Base-by-base conservation (phyloP, 495 filamentous ascomycete species). In the Tuber indicum region DNA sequence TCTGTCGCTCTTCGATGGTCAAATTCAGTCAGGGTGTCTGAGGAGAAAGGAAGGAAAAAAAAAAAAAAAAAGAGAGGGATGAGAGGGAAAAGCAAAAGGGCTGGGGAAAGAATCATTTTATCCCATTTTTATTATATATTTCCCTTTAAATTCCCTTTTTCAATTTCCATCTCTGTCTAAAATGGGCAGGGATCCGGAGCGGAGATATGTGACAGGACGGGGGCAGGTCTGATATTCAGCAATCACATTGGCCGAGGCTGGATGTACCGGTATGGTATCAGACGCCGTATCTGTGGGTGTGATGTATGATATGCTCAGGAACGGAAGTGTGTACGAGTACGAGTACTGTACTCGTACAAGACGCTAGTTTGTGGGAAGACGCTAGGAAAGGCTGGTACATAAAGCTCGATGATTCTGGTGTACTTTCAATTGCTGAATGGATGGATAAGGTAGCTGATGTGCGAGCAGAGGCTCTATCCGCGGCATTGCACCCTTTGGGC, bases 241-340 rank as follows among this genome's bases (percentile, higher is more conserved):
- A 80, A 80, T 80, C 77, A 76, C 78, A 80, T 80, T 76, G 66
- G 73, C 47, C 70, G 78, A 75, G 76, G 72, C 70, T 79, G 78
- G 78, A 79, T 79, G 77, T 79, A 80, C 47, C 70, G 10, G 39
- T 41, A 41, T 41, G 39, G 39, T 41, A 41, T 2, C 39, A 41
- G 39, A 41, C 39, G 39, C 39, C 39, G 8, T 32, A 32, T 1
- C n/a, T 4, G 58, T 17, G 4, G n/a, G 58, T 66, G 58, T 6
- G 52, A 62, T 62, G 52, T 62, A 78, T 73, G 62, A 58, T 77
- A 77, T 75, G 73, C 77, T 70, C 79, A 66, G 41, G 69, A 71
- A 74, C 71, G 71, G 78, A 70, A 62, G 4, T 41, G 39, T 41
- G 70, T 75, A 74, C 42, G 3, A 6, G 42, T 43, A n/a, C n/a